Evolutionary conservation across 371 early-diverging fungal genomes (phyloP).

Genomic region (Mycotypha africana): DNA sequence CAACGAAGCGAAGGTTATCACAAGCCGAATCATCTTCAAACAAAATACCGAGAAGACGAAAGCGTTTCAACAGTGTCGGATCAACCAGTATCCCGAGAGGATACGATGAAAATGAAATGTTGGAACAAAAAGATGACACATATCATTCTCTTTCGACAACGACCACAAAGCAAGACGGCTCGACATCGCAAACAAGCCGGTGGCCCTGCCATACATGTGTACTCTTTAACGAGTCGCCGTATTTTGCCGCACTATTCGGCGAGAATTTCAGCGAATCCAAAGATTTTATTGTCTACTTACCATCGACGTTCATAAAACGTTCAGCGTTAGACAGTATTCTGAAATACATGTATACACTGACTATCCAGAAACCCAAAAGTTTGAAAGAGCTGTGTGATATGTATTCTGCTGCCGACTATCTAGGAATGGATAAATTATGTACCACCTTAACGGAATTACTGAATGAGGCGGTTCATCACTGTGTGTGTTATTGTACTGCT

Average conservation of each 20-base stretch:
- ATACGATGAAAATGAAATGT: not conserved
- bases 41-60: conserved; percentile 2
- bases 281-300: conserved; percentile 21
- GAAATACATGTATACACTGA: conserved; percentile 27
- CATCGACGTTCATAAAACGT: conserved; percentile 20
- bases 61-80: not conserved
- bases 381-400: conserved; percentile 16
- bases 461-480: conserved; percentile 14
- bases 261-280: conserved; percentile 28
- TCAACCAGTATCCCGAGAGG: not conserved
- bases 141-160: too few species aligned
- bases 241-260: conserved; percentile 35
- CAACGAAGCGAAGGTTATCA: conserved; percentile 12
- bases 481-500: conserved; percentile 17
- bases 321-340: conserved; percentile 15
- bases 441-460: conserved; percentile 2
- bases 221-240: conserved; percentile 27
- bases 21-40: conserved; percentile 3
- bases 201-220: conserved; percentile 34
- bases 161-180: not conserved
- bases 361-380: conserved; percentile 5
- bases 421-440: conserved; percentile 29
- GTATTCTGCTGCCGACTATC: conserved; percentile 28
- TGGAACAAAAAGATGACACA: not conserved
- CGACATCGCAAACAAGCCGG: too few species aligned